phyloP scores from a whole-genome alignment of 2,329 filamentous ascomycete species.

The Daldinia eschscholtzii region DNA sequence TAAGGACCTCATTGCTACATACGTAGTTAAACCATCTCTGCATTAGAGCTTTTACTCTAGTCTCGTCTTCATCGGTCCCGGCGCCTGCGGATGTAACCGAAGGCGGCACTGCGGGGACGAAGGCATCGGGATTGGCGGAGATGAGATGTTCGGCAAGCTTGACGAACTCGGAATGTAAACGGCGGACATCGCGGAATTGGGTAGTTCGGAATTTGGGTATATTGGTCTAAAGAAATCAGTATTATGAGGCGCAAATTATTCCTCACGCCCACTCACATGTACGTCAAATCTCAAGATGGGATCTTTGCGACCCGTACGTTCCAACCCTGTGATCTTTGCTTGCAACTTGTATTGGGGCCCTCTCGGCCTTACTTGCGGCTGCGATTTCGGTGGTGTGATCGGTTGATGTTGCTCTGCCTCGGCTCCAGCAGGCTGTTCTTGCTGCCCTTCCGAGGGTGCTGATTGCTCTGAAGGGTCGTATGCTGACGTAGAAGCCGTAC shows the following conservation, averaged over 20 bases:
- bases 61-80: conserved; percentile 95
- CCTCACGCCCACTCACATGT: conserved; percentile 74
- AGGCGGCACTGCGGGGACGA: conserved; percentile 95
- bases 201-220: conserved; percentile 98
- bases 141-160: conserved; percentile 97
- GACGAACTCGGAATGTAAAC: conserved; percentile 93
- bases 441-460: conserved; percentile 43
- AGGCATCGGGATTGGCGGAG: conserved; percentile 95
- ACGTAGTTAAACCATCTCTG: conserved; percentile 97
- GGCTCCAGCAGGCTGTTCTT: conserved; percentile 47
- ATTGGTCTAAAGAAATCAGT: conserved; percentile 77
- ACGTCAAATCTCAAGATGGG: conserved; percentile 95
- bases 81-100: conserved; percentile 93
- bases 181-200: conserved; percentile 96
- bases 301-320: conserved; percentile 94
- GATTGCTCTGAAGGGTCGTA: conserved; percentile 54
- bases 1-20: conserved; percentile 90
- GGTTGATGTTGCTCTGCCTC: conserved; percentile 44
- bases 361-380: conserved; percentile 53
- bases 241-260: conserved; percentile 33
- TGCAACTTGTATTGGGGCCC: conserved; percentile 86
- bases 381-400: conserved; percentile 42
- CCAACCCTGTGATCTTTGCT: conserved; percentile 93
- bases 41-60: conserved; percentile 86
- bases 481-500: conserved; percentile 59